Percentiles rank a stretch among this genome's conserved stretches.
Evolutionary conservation across 805 yeast species (phyloP).

Genomic region (Wickerhamiella sergipiensis): DNA sequence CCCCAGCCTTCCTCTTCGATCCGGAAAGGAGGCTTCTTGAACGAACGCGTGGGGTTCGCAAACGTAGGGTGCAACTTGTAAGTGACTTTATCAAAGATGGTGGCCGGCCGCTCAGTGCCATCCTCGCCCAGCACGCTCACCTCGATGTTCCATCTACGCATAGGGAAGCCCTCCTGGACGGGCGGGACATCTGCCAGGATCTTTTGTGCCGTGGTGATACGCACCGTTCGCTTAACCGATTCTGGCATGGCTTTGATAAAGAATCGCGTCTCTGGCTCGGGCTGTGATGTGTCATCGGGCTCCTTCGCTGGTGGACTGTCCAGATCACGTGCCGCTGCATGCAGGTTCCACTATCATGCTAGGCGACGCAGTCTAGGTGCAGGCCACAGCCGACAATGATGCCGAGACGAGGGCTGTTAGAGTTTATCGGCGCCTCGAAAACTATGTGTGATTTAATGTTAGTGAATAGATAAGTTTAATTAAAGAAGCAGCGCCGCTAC

Average conservation of each 20-base stretch:
- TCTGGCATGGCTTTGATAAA: slow-evolving; percentile 11
- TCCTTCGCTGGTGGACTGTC: neutral
- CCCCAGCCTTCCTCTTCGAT: slow-evolving; percentile 98
- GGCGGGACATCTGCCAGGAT: slow-evolving; percentile 69
- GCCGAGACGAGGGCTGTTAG: too few species aligned
- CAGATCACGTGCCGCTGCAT: neutral
- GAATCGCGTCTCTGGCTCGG: neutral
- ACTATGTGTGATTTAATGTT: too few species aligned
- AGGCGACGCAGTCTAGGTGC: too few species aligned
- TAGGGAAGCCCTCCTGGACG: slow-evolving; percentile 81
- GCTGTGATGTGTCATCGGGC: neutral
- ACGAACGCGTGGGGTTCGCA: slow-evolving; percentile 68
- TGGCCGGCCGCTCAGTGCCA: slow-evolving; percentile 77
- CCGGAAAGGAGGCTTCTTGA: slow-evolving; percentile 72
- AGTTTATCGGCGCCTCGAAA: too few species aligned
- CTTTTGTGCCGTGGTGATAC: slow-evolving; percentile 77
- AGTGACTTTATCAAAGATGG: slow-evolving; percentile 79
- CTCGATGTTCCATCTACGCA: slow-evolving; percentile 85
- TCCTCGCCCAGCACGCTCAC: slow-evolving; percentile 60
- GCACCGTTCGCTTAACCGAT: slow-evolving; percentile 67
- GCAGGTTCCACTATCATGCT: too few species aligned
- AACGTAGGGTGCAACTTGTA: slow-evolving; percentile 93
- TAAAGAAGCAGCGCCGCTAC: neutral
- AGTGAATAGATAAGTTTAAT: too few species aligned
- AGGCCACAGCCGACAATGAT: too few species aligned